Base-by-base conservation (phyloP, 257 asterid species). In the Solanum etuberosum region DNA sequence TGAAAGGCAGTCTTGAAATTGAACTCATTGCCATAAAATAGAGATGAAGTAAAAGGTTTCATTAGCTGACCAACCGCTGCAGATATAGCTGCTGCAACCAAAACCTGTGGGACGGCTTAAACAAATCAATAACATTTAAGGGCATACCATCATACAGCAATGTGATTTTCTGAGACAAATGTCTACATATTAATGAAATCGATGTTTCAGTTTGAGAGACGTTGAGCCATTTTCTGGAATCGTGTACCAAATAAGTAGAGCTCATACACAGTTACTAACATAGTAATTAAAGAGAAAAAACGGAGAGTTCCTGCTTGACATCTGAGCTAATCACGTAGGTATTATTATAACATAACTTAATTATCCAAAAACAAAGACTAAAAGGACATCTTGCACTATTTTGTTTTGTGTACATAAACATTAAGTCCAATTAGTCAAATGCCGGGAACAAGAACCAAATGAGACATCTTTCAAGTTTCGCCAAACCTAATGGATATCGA, bases 11-110 rank as follows among this genome's bases (percentile, higher is more conserved):
- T 85, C 91, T 57, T 94, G 83, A 90, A 86, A 90, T 95, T 92
- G 80, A 94, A 92, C 46, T 92, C 88, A 84, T 90, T 92, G 27
- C 98, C 93, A 84, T 90, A 89, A 1, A 96, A 88, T 35, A 94
- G 1, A 59, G 87, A n/a, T 5, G 98, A 93, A 86, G 98, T 91
- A 85, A 96, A 91, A 13, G 99, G 98, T 78, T 96, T 96, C 31
- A 91, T 88, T 31, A 94, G 85, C 88, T 95, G 99, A 85, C 99
- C 99, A 87, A 94, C 88, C 7, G 98, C 97, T 18, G 94, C 96
- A 71, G 99, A 95, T 25, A 92, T 40, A 46, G 90, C 89, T 71
- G 98, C 98, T 7, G 98, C 94, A 81, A 96, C 92, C 88, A 96
- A 72, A 91, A 94, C 99, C 99, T 96, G 83, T 42, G 27, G 29